Percentiles rank a stretch among this genome's conserved stretches.
Evolutionary conservation across 2,329 filamentous ascomycete species (phyloP).

Genomic region (Talaromyces atroroseus): DNA sequence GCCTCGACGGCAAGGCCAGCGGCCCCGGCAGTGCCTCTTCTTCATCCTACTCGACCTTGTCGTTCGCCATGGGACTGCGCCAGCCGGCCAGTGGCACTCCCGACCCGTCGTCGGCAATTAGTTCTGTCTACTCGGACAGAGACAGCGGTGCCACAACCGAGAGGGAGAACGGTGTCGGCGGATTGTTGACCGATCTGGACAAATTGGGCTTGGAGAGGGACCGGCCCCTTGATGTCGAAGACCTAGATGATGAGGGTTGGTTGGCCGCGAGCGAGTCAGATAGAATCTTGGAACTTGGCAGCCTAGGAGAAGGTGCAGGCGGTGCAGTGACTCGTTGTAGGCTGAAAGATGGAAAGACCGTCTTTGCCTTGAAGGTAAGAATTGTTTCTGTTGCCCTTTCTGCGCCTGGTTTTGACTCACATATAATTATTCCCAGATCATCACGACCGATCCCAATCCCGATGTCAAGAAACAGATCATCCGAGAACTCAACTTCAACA

Average conservation of each 20-base stretch:
- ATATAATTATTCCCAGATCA: slow-evolving; percentile 57
- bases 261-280: slow-evolving; percentile 84
- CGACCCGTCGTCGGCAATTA: slow-evolving; percentile 83
- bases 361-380: slow-evolving; percentile 89
- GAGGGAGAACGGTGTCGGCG: slow-evolving; percentile 72
- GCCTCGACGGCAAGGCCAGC: slow-evolving; percentile 65
- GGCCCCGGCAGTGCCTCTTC: slow-evolving; percentile 79
- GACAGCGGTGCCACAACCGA: slow-evolving; percentile 74
- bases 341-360: slow-evolving; percentile 83
- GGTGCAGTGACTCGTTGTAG: slow-evolving; percentile 90
- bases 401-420: background rate
- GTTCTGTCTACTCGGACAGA: slow-evolving; percentile 50
- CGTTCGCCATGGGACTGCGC: slow-evolving; percentile 67
- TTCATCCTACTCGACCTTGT: slow-evolving; percentile 78
- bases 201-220: slow-evolving; percentile 77
- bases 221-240: slow-evolving; percentile 80
- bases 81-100: slow-evolving; percentile 61
- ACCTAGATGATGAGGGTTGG: slow-evolving; percentile 93
- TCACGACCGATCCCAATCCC: slow-evolving; percentile 95
- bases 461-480: slow-evolving; percentile 98
- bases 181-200: slow-evolving; percentile 70
- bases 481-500: slow-evolving; percentile 94
- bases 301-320: slow-evolving; percentile 87
- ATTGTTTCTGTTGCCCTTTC: background rate
- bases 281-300: slow-evolving; percentile 81